Conservation (phyloP, 768 basidiomycete species). For the Collybia sp. region DNA sequence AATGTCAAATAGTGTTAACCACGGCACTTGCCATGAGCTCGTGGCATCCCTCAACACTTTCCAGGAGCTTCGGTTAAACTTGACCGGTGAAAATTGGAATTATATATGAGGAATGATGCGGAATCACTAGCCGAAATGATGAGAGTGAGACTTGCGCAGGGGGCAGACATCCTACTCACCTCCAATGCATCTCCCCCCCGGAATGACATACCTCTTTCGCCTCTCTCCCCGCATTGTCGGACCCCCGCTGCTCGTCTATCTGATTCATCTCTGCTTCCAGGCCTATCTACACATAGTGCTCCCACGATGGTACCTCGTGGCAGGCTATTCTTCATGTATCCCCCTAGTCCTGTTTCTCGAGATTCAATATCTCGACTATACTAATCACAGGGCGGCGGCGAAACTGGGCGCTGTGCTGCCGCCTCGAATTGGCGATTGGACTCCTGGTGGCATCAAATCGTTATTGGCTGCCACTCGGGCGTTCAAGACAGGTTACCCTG, state of each 20-base stretch:
- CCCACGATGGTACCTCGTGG: constrained; percentile 9
- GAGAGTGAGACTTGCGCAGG: no score
- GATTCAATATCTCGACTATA: constrained; percentile 13
- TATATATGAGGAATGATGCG: no score
- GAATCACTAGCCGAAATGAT: no score
- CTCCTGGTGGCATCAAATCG: constrained; percentile 17
- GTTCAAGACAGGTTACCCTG: constrained; percentile 26
- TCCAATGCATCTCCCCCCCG: background rate
- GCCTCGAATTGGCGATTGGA: constrained; percentile 22
- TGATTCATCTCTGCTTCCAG: constrained; percentile 3
- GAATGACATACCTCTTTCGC: background rate
- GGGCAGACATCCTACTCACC: no score
- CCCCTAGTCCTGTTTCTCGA: constrained; percentile 10
- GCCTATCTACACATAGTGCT: constrained; percentile 3
- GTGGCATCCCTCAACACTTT: no score
- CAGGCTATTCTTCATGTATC: constrained; percentile 6
- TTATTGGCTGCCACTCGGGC: constrained; percentile 14
- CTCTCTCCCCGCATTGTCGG: background rate
- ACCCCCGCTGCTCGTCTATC: constrained; percentile 4
- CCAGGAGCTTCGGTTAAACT: no score
- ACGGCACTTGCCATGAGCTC: no score
- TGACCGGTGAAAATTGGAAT: no score
- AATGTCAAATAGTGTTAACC: no score
- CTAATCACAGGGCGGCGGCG: constrained; percentile 19
- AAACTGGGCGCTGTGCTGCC: constrained; percentile 26